Evolutionary conservation across 192 early-diverging fungal species (phyloP), one percentile per base, ranked within the genome.

Genomic region (Neocallimastix lanati): DNA sequence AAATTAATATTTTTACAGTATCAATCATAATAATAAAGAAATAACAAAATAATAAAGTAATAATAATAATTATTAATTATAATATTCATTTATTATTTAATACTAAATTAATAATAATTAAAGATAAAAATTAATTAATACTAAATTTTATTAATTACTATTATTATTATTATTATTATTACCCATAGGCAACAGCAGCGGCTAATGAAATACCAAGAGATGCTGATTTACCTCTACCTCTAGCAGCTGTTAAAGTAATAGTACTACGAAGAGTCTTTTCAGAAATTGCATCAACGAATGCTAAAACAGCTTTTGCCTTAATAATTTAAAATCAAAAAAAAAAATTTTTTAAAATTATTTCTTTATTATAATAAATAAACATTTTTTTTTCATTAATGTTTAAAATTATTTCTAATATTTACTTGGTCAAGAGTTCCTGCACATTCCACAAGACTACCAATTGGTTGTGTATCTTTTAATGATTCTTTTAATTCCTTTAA

Each of bases 171-270:
- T 21, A 21, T 37, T 13, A 28, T 28, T 21, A 7, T 13, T 79
- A 76, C 38, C 97, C 97, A 85, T 96, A 97, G 0, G 96, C 93
- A n/a, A 99, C 88, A 18, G 97, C 97, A 2, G 95, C 92, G 25
- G 96, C 95, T 83, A 99, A 93, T 27, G 96, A 89, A 76, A 99
- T 90, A 15, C 97, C 97, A 37, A 99, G 88, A 2, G 96, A 92
- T 0, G 97, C 97, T 2, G 96, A 98, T 86, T 99, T 99, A 82
- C 97, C 97, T 79, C 97, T 92, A 80, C 97, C 97, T 87, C 97
- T 94, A 13, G 93, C 88, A 18, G 97, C 97, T 0, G 97, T 99
- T 81, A 99, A 86, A 11, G 94, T 88, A 28, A 99, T 96, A 1
- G 96, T 98, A 58, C 90, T 92, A 76, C 93, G 91, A 67, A 99